Evolutionary conservation across 2,329 filamentous ascomycete species (phyloP).

Genomic region (Polychaeton citri): DNA sequence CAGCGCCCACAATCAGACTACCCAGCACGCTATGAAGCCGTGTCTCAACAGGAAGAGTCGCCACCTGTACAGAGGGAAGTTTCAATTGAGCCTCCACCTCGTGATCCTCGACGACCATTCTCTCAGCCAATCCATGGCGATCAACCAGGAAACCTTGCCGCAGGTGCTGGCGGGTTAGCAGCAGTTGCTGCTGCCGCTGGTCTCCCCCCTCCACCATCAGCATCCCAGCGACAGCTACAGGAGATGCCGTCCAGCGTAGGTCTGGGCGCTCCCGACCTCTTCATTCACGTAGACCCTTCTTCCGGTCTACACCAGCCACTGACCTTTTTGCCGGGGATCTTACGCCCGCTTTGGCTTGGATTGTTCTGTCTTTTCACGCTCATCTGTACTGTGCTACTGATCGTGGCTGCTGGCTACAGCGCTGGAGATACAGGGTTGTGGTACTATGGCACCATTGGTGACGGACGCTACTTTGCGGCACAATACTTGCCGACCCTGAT

Average conservation of each 20-base stretch:
- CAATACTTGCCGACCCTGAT: constrained; percentile 71
- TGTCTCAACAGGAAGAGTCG: neutral
- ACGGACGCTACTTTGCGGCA: constrained; percentile 70
- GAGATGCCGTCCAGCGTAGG: neutral
- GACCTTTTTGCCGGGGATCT: constrained; percentile 55
- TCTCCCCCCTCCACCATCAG: neutral
- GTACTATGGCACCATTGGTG: constrained; percentile 55
- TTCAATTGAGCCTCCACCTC: constrained; percentile 1
- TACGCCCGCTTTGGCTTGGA: constrained; percentile 54
- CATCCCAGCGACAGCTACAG: constrained; percentile 1
- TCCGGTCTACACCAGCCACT: constrained; percentile 28
- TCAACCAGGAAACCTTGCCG: constrained; percentile 6
- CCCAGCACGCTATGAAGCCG: neutral
- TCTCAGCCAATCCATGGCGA: constrained; percentile 2
- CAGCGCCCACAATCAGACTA: neutral
- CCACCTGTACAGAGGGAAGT: neutral
- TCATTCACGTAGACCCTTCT: constrained; percentile 20
- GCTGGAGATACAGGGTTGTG: constrained; percentile 49
- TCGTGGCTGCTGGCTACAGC: constrained; percentile 61
- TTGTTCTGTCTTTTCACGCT: constrained; percentile 48
- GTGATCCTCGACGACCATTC: constrained; percentile 3
- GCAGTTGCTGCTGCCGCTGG: neutral
- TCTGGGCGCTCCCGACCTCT: constrained; percentile 11
- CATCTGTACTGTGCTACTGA: constrained; percentile 57
- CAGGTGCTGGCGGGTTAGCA: neutral